A percentile compares a stretch with the other conserved stretches of the same genome.
Evolutionary conservation across 2,329 filamentous ascomycete species (phyloP).

Genomic region (Stemphylium beticola): DNA sequence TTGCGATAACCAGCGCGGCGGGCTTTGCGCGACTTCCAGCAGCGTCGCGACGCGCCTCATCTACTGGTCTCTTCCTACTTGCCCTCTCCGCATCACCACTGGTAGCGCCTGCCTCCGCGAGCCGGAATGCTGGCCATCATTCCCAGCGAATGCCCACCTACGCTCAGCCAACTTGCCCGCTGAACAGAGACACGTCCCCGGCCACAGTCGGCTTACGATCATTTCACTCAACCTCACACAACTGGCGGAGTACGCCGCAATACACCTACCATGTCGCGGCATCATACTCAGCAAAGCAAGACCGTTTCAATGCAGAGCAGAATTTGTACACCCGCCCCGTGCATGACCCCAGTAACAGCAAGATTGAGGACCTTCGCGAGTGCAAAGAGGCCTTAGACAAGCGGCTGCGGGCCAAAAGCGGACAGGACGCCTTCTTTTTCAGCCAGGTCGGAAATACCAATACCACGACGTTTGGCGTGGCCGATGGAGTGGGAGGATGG

Average conservation of each 20-base stretch:
- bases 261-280: conserved; percentile 50
- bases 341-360: conserved; percentile 35
- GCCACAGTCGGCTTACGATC: conserved; percentile 36
- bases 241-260: conserved; percentile 32
- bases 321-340: conserved; percentile 46
- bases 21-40: conserved; percentile 27
- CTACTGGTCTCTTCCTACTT: conserved; percentile 39
- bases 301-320: conserved; percentile 44
- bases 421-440: conserved; percentile 97
- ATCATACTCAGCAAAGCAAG: conserved; percentile 50
- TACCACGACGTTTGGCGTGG: conserved; percentile 82
- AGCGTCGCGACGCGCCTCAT: conserved; percentile 31
- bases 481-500: conserved; percentile 96
- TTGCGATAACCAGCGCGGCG: conserved; percentile 40
- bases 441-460: conserved; percentile 74
- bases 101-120: conserved; percentile 30
- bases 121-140: conserved; percentile 23
- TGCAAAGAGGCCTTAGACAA: conserved; percentile 56
- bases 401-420: conserved; percentile 73
- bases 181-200: conserved; percentile 38
- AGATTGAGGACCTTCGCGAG: conserved; percentile 31
- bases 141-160: conserved; percentile 21
- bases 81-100: conserved; percentile 39
- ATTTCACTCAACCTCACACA: conserved; percentile 41
- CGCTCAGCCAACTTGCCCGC: conserved; percentile 37